Evolutionary conservation across 441 rosid species (phyloP), one percentile per base, ranked within the genome.

Genomic region (Omphalea diandra): DNA sequence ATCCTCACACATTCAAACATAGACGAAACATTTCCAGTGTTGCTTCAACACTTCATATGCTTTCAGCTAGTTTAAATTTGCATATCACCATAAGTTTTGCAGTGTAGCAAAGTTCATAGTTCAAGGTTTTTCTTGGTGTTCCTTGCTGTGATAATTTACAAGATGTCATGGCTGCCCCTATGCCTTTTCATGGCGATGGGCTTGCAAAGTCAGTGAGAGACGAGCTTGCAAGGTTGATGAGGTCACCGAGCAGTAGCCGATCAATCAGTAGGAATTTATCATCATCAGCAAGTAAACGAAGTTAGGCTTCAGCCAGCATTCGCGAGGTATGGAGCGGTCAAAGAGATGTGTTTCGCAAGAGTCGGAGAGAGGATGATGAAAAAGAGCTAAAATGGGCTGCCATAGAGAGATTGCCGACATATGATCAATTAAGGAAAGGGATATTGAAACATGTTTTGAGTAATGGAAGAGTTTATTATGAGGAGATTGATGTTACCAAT

Each of bases 371-470:
- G 56, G 82, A 84, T 46, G 93, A 88, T 27, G 90, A 83, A 70
- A 86, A 84, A 31, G 89, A 86, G 81, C 84, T 88, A 40, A 82
- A 71, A 69, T 85, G 90, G 93, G 93, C 89, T 1, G 87, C 93
- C 32, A 84, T 88, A 1, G 93, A 88, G 77, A 78, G 86, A 55
- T 80, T 86, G 35, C 89, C 93, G 3, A 88, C 90, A 2, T 83
- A 83, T 59, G 83, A 86, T 59, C 69, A 90, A 26, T 17, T 88
- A 50, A 77, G 70, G 62, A 86, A 73, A 63, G 83, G 83, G 5
- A 69, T 86, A 27, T 43, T 88, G 38, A 80, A 67, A 75, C 82
- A 81, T 43, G 85, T 79, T 44, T 43, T 69, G 77, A 85, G 74
- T 11, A 74, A 76, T 62, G 90, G 86, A 64, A 77, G 58, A 6